These are phyloP conservation scores for Lavandula angustifolia DNA, from an alignment of 257 asterid genomes.

Conservation along the genomic window DNA sequence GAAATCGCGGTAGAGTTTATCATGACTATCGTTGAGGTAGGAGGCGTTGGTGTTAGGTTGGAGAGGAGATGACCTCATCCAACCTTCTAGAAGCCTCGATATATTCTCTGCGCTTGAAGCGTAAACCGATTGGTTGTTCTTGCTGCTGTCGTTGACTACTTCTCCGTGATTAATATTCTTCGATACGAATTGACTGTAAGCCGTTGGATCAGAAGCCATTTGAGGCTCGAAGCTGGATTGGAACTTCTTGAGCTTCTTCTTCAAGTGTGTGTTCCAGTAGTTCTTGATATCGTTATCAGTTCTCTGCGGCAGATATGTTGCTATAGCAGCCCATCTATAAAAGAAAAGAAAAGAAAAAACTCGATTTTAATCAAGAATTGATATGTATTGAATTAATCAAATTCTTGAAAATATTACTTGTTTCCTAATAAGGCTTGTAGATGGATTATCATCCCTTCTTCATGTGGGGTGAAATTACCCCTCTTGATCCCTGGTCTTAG, in stretches of 20 bases:
- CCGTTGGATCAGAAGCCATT: slow-evolving; percentile 32
- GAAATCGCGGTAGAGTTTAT: slow-evolving; percentile 14
- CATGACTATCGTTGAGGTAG: slow-evolving; percentile 5
- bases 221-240: slow-evolving; percentile 51
- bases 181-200: slow-evolving; percentile 44
- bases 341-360: background rate
- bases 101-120: slow-evolving; percentile 93
- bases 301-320: slow-evolving; percentile 90
- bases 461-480: slow-evolving; percentile 94
- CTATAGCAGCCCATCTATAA: slow-evolving; percentile 95
- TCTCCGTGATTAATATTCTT: slow-evolving; percentile 27
- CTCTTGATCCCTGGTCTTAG: slow-evolving; percentile 95
- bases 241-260: slow-evolving; percentile 73
- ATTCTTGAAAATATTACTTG: slow-evolving; percentile 53
- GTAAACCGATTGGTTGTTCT: slow-evolving; percentile 40
- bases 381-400: background rate
- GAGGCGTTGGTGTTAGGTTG: slow-evolving; percentile 21
- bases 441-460: slow-evolving; percentile 95
- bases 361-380: background rate
- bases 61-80: slow-evolving; percentile 82
- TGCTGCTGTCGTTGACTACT: slow-evolving; percentile 17
- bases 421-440: slow-evolving; percentile 94
- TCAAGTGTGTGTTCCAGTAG: slow-evolving; percentile 95
- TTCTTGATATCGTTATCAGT: slow-evolving; percentile 97
- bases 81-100: slow-evolving; percentile 85